Conservation (phyloP, 345 rosid species). For the Eucalyptus marginata region DNA sequence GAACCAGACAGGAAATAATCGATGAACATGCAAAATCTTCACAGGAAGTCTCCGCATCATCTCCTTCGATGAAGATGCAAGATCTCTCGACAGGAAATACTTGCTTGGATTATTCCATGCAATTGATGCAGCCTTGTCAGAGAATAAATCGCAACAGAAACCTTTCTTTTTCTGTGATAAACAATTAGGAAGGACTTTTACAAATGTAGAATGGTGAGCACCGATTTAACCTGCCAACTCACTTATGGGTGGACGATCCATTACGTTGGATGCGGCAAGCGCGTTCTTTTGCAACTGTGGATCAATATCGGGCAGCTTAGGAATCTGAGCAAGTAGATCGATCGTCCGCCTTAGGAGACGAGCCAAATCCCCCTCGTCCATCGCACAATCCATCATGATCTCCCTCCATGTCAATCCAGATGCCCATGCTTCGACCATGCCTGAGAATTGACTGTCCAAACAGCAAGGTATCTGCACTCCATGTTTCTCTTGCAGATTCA, state of each 20-base stretch:
- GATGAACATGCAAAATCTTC: not conserved
- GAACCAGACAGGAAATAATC: not conserved
- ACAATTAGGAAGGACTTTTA: not conserved
- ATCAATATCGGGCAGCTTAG: conserved; percentile 81
- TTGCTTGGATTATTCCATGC: not conserved
- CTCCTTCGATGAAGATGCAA: not conserved
- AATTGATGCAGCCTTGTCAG: not conserved
- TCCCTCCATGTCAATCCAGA: conserved; percentile 93
- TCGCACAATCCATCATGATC: conserved; percentile 89
- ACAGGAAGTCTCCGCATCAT: not conserved
- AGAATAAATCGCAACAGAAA: not conserved
- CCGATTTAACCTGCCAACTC: conserved; percentile 64
- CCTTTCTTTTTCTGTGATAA: not conserved
- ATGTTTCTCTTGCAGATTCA: conserved; percentile 74
- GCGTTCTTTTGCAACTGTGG: conserved; percentile 54
- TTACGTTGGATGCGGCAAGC: conserved; percentile 43
- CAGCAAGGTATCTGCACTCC: conserved; percentile 61
- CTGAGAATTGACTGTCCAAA: conserved; percentile 80
- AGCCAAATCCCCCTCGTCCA: conserved; percentile 97
- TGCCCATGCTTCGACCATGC: conserved; percentile 99
- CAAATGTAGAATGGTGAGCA: not conserved
- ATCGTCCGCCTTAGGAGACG: conserved; percentile 73
- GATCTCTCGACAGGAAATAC: not conserved
- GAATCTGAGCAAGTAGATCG: conserved; percentile 84
- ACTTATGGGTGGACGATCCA: conserved; percentile 94